phyloP scores from a whole-genome alignment of 2,329 filamentous ascomycete genomes.

The Cryphonectria carpinicola region DNA sequence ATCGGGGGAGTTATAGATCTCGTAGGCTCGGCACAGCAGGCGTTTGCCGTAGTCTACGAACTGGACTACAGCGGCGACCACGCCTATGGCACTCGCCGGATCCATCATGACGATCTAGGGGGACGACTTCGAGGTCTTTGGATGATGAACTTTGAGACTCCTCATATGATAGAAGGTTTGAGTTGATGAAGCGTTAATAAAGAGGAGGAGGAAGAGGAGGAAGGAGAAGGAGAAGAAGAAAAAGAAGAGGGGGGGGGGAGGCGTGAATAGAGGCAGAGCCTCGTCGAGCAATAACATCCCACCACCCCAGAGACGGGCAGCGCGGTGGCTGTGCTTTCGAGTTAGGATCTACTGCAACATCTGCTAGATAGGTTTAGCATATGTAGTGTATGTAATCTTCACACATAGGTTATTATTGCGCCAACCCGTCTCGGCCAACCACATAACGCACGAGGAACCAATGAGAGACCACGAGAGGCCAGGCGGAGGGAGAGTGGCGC shows the following conservation, averaged over 20 bases:
- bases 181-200: not conserved
- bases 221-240: not conserved
- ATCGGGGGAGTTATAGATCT: not conserved
- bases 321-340: not conserved
- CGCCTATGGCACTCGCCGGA: not conserved
- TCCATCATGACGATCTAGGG: not conserved
- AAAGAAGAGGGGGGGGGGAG: too few relatives aligned
- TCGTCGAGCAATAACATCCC: not conserved
- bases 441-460: not conserved
- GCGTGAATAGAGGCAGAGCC: too few relatives aligned
- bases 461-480: not conserved
- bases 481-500: not conserved
- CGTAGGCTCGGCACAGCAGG: constrained; percentile 1
- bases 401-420: too few relatives aligned
- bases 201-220: not conserved
- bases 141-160: not conserved
- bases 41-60: constrained; percentile 10
- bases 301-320: not conserved
- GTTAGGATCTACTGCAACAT: too few relatives aligned
- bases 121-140: not conserved
- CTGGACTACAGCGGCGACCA: constrained; percentile 9
- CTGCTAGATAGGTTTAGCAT: not conserved
- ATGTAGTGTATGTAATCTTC: not conserved
- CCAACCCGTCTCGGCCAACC: not conserved
- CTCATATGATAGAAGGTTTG: not conserved